These are phyloP conservation scores for Xylariaceae sp. DNA, from an alignment of 2,329 filamentous ascomycete species.

Conservation along the genomic window DNA sequence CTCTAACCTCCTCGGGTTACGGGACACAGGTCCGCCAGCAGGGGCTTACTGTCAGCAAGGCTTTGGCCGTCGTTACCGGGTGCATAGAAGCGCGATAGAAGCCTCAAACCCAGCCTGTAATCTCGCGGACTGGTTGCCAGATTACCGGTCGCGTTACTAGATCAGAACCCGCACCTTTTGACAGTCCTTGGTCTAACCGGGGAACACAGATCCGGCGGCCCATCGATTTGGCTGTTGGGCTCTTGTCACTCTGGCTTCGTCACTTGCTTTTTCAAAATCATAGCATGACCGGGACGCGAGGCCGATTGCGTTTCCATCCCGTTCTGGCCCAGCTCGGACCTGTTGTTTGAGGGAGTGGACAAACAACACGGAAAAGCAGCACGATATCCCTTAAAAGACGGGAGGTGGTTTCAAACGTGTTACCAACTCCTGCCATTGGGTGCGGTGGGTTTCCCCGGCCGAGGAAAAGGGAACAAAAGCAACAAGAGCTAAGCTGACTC, in stretches of 20 bases:
- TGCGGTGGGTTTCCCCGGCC: slow-evolving; percentile 10
- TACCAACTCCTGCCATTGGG: slow-evolving; percentile 13
- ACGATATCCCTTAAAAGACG: slow-evolving; percentile 3
- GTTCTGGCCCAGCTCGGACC: not conserved
- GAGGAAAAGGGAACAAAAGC: slow-evolving; percentile 13
- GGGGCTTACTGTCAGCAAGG: slow-evolving; percentile 14
- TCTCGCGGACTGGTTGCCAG: not conserved
- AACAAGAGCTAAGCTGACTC: slow-evolving; percentile 27
- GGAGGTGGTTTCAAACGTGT: slow-evolving; percentile 9
- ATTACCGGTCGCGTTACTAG: not conserved
- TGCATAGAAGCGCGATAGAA: slow-evolving; percentile 7
- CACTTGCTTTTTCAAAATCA: not conserved
- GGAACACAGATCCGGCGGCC: not conserved
- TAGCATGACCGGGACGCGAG: not conserved
- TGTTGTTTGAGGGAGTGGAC: not conserved
- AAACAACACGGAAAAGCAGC: not conserved
- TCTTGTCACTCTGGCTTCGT: not conserved
- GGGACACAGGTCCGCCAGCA: slow-evolving; percentile 12
- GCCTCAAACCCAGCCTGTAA: not conserved
- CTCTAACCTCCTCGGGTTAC: not conserved
- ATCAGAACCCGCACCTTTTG: not conserved
- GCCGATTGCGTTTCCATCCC: not conserved
- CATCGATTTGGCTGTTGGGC: not conserved
- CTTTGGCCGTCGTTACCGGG: slow-evolving; percentile 1
- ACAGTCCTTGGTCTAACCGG: not conserved